phyloP scores from a whole-genome alignment of 2,329 filamentous ascomycete genomes.

The Elsinoe perseae region DNA sequence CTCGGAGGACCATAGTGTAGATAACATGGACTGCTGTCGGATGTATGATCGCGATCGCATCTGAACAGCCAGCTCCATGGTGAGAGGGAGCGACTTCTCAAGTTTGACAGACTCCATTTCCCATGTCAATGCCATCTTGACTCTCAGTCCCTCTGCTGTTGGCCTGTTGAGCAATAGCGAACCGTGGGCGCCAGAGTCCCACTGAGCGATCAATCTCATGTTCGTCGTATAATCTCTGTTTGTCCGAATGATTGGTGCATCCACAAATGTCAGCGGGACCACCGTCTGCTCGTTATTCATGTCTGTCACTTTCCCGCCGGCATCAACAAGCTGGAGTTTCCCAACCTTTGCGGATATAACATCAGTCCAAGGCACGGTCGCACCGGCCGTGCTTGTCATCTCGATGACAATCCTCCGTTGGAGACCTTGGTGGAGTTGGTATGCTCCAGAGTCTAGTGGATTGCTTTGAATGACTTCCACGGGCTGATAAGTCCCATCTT shows the following conservation, averaged over 20 bases:
- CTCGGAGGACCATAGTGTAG: conserved; percentile 75
- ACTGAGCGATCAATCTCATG: conserved; percentile 81
- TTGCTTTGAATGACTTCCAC: conserved; percentile 86
- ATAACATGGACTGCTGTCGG: conserved; percentile 78
- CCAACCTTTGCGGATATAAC: conserved; percentile 70
- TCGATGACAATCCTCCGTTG: conserved; percentile 82
- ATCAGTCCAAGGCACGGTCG: conserved; percentile 81
- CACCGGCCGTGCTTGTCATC: conserved; percentile 84
- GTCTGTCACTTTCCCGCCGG: conserved; percentile 75
- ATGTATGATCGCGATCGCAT: conserved; percentile 78
- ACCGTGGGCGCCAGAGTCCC: conserved; percentile 90
- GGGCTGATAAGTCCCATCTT: conserved; percentile 81
- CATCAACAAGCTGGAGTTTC: conserved; percentile 73
- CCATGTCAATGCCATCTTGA: conserved; percentile 82
- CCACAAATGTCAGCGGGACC: conserved; percentile 67
- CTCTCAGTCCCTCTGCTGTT: conserved; percentile 84
- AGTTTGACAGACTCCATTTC: conserved; percentile 76
- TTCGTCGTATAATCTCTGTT: conserved; percentile 87
- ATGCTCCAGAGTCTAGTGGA: conserved; percentile 79
- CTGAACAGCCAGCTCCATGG: conserved; percentile 71
- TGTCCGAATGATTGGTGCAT: conserved; percentile 69
- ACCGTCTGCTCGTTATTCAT: conserved; percentile 64
- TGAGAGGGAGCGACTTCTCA: conserved; percentile 81
- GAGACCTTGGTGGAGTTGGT: conserved; percentile 89
- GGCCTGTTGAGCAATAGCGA: conserved; percentile 90